These are phyloP conservation scores for Aspergillus sojae DNA, from an alignment of 2,329 filamentous ascomycete genomes.

Conservation along the genomic window DNA sequence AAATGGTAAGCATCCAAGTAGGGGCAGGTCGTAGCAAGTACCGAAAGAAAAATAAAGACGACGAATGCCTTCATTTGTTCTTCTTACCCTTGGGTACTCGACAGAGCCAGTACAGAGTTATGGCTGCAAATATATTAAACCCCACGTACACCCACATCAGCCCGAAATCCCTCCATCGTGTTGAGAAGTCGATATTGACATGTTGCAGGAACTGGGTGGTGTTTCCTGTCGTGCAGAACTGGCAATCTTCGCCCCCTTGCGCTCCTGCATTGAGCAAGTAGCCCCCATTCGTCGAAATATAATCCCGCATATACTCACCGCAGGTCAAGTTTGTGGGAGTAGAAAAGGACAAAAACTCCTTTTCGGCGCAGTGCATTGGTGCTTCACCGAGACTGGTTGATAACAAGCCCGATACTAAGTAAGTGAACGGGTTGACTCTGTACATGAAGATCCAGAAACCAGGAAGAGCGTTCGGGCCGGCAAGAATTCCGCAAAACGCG, in stretches of 20 bases:
- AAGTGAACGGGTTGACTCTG: conserved; percentile 21
- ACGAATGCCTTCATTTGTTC: background rate
- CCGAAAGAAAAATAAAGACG: background rate
- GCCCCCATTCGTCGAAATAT: conserved; percentile 5
- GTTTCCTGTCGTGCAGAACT: conserved; percentile 1
- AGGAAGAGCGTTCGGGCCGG: conserved; percentile 10
- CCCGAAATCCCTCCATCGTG: background rate
- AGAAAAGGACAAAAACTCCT: conserved; percentile 2
- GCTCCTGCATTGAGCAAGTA: conserved; percentile 5
- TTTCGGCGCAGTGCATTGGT: conserved; percentile 5
- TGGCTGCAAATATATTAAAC: background rate
- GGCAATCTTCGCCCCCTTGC: background rate
- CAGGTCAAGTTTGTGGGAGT: conserved; percentile 7
- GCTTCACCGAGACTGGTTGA: conserved; percentile 4
- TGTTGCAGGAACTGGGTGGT: conserved; percentile 6
- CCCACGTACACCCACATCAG: background rate
- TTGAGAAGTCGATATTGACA: background rate
- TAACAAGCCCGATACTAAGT: conserved; percentile 23
- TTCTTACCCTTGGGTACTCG: background rate
- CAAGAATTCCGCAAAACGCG: conserved; percentile 19
- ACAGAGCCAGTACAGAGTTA: background rate
- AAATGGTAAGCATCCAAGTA: background rate
- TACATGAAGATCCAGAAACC: conserved; percentile 22
- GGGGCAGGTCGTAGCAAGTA: background rate
- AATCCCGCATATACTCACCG: conserved; percentile 9